Evolutionary conservation across 2,329 filamentous ascomycete genomes (phyloP), one percentile per base, ranked within the genome.

Genomic region (Parafenestella ontariensis): DNA sequence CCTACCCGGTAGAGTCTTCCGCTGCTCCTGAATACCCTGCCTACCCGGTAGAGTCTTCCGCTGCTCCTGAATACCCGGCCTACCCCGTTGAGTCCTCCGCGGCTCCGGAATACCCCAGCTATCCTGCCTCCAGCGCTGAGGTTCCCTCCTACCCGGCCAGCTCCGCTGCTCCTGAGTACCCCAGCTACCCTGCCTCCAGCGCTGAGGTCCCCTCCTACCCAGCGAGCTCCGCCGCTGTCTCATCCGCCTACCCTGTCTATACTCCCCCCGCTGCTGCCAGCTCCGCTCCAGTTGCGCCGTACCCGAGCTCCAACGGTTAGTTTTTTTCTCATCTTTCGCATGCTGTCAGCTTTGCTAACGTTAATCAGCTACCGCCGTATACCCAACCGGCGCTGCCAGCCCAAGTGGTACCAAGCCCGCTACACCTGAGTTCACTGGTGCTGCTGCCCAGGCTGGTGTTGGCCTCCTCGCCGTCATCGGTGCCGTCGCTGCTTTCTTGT

Each of bases 391-490:
- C 41, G 49, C 46, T n/a, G n/a, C 64, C 29, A 62, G 62, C 60
- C 70, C 68, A 56, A 34, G 13, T 15, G 31, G 65, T 68, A 58
- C 65, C 69, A 65, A 67, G 62, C 56, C 65, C 42, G 5, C 52
- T 39, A 57, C 55, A 20, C 68, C 61, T 49, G 59, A 70, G 62
- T 83, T 79, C 80, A 83, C 81, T 54, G 83, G 81, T 51, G 83
- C 79, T 66, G 82, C 81, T 67, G 76, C 77, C 70, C 79, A 81
- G 75, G 77, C 75, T 56, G 81, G 81, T 69, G 81, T 79, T 54
- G 81, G 79, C 66, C 75, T 85, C 58, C 79, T 81, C 54, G 82
- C 79, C 70, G 73, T 85, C 63, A 76, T 82, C 68, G 83, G 79
- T 75, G 76, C 82, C 61, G 80, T 71, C 47, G 71, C 69, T 59